phyloP scores from a whole-genome alignment of 257 asterid genomes.

The Solanum chmielewskii region DNA sequence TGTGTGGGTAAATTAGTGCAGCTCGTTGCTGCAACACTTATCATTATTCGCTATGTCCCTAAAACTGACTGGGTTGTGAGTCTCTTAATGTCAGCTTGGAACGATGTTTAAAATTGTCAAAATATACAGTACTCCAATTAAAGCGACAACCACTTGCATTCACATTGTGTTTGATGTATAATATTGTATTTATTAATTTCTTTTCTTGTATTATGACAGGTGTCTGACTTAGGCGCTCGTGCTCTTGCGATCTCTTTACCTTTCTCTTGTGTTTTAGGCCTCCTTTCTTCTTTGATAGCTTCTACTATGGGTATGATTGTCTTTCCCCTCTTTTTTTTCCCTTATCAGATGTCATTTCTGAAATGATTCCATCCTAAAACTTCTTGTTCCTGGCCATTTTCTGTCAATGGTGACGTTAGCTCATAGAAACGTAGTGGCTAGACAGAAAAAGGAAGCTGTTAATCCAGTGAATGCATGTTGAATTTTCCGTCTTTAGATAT shows the following conservation, averaged over 20 bases:
- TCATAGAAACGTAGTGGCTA: background rate
- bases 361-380: background rate
- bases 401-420: background rate
- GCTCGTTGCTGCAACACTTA: background rate
- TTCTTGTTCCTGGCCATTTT: background rate
- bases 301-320: conserved; percentile 75
- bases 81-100: background rate
- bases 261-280: conserved; percentile 79
- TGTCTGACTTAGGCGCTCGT: conserved; percentile 72
- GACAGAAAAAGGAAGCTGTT: background rate
- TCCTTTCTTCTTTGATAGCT: conserved; percentile 88
- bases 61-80: background rate
- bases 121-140: background rate
- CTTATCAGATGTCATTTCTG: background rate
- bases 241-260: conserved; percentile 97
- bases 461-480: background rate
- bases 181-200: background rate
- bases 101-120: background rate
- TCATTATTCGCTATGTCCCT: background rate
- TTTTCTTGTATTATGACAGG: conserved; percentile 32
- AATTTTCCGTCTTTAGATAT: background rate
- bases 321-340: background rate
- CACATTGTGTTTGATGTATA: background rate
- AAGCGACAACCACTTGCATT: background rate
- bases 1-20: background rate